A percentile compares a stretch with the other conserved stretches of the same genome.
phyloP scores from a whole-genome alignment of 345 rosid genomes.

The Crucihimalaya himalaica region DNA sequence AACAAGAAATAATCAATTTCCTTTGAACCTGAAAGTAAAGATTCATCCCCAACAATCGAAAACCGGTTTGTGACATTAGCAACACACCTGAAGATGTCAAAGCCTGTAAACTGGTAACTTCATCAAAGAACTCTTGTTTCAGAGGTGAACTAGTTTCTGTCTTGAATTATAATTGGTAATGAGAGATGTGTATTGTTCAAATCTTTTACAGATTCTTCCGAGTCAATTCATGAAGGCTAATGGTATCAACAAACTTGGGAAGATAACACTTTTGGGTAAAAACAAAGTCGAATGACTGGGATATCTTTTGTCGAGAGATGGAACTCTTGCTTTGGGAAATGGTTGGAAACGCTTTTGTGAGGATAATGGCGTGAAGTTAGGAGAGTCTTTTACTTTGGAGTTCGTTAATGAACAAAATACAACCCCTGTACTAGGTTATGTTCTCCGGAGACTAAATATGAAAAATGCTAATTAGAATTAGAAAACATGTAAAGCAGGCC shows the following conservation, averaged over 20 bases:
- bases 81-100: conserved; percentile 10
- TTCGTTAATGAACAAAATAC: background rate
- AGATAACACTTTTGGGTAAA: conserved; percentile 1
- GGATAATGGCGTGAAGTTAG: conserved; percentile 16
- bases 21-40: background rate
- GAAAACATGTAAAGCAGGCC: background rate
- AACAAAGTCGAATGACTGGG: background rate
- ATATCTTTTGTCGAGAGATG: background rate
- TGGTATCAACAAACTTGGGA: conserved; percentile 18
- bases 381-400: conserved; percentile 4
- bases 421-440: background rate
- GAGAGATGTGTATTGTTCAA: background rate
- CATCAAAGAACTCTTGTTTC: background rate
- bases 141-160: background rate
- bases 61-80: conserved; percentile 1
- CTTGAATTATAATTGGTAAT: background rate
- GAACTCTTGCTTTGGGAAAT: background rate
- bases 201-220: conserved; percentile 15
- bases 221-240: conserved; percentile 14
- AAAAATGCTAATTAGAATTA: background rate
- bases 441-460: background rate
- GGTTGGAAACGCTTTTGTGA: conserved; percentile 19
- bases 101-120: conserved; percentile 3
- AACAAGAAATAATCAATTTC: background rate
- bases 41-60: background rate